Conservation (phyloP, 441 rosid species). For the Lepidium campestre region DNA sequence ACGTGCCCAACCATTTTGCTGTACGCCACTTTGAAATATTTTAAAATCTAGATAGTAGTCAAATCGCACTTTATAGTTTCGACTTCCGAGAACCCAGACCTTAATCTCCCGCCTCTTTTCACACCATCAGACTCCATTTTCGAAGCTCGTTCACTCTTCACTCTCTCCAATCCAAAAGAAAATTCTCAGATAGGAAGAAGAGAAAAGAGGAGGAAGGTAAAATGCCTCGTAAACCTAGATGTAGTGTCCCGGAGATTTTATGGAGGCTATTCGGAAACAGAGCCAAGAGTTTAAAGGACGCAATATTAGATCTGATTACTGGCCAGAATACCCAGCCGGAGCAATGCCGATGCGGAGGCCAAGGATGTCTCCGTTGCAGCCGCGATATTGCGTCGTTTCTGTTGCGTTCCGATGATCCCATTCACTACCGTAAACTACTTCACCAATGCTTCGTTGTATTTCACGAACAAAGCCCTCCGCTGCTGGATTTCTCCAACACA, state of each 20-base stretch:
- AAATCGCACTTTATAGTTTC: not conserved
- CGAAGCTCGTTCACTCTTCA: slow-evolving; percentile 8
- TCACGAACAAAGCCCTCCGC: slow-evolving; percentile 40
- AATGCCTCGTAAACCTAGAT: slow-evolving; percentile 45
- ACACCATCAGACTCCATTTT: not conserved
- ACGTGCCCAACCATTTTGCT: not conserved
- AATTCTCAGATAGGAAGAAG: not conserved
- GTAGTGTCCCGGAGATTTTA: slow-evolving; percentile 54
- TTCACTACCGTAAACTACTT: slow-evolving; percentile 52
- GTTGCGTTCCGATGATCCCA: slow-evolving; percentile 48
- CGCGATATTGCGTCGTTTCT: slow-evolving; percentile 39
- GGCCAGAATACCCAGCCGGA: not conserved
- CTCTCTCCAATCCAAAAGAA: not conserved
- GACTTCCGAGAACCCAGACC: not conserved
- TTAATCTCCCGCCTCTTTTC: slow-evolving; percentile 22
- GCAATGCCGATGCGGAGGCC: slow-evolving; percentile 32
- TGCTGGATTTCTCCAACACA: slow-evolving; percentile 24
- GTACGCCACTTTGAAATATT: not conserved
- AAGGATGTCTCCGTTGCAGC: slow-evolving; percentile 33
- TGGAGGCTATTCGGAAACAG: slow-evolving; percentile 45
- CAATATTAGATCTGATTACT: slow-evolving; percentile 35
- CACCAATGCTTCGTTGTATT: slow-evolving; percentile 48
- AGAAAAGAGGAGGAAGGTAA: not conserved
- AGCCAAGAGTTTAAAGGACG: slow-evolving; percentile 40
- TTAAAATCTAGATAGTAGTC: not conserved